Conservation (phyloP, 1,139 yeast genomes). For the Pneumocystis canis region DNA sequence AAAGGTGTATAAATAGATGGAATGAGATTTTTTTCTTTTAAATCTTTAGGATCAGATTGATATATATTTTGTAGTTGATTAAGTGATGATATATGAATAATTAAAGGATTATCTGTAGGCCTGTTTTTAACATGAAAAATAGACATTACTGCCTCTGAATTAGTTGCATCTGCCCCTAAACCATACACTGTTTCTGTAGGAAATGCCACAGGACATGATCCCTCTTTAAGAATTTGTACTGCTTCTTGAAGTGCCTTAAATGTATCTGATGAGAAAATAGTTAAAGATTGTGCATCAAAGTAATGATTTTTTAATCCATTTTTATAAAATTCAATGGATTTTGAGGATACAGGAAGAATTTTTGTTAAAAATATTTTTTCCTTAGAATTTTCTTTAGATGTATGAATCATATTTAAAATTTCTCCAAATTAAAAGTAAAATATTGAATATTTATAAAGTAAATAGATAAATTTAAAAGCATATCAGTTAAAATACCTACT, state of each 20-base stretch:
- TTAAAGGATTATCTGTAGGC: slow-evolving; percentile 89
- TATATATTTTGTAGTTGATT: slow-evolving; percentile 52
- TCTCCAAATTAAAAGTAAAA: neutral
- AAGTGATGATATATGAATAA: slow-evolving; percentile 70
- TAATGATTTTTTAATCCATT: neutral
- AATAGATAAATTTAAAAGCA: neutral
- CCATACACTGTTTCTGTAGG: slow-evolving; percentile 98
- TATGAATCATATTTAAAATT: neutral
- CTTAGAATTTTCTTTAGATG: neutral
- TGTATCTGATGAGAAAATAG: slow-evolving; percentile 26
- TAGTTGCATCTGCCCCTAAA: slow-evolving; percentile 72
- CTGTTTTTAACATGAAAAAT: slow-evolving; percentile 81
- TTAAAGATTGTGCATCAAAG: neutral
- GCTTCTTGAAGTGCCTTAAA: slow-evolving; percentile 40
- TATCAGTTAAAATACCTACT: no score
- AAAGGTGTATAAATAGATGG: slow-evolving; percentile 55
- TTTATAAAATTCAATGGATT: neutral
- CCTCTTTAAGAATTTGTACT: slow-evolving; percentile 34
- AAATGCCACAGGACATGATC: slow-evolving; percentile 54
- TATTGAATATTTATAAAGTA: neutral
- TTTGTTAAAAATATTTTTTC: neutral
- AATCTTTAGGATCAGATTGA: slow-evolving; percentile 18
- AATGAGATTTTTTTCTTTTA: slow-evolving; percentile 19
- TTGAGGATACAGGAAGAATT: neutral
- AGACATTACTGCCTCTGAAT: slow-evolving; percentile 54